phyloP scores from a whole-genome alignment of 2,329 filamentous ascomycete species.

The Botrytis cinerea region DNA sequence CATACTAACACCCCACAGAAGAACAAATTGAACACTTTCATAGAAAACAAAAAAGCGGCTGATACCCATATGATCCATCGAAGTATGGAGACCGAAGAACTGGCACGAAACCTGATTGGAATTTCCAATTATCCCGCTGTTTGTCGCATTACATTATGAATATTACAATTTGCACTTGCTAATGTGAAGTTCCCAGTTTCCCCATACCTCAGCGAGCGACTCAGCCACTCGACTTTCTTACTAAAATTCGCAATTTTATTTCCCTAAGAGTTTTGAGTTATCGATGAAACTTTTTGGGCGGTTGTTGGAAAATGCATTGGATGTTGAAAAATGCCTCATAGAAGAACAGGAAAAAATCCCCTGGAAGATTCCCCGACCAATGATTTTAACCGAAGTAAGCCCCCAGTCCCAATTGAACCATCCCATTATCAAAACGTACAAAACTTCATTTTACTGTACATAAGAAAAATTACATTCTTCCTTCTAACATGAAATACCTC shows the following conservation, averaged over 20 bases:
- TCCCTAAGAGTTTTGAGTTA: not conserved
- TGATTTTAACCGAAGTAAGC: constrained; percentile 5
- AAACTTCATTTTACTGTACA: not conserved
- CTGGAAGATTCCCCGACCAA: constrained; percentile 10
- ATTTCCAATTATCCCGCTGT: not conserved
- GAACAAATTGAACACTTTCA: not conserved
- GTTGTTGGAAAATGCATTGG: not conserved
- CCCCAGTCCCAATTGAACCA: not conserved
- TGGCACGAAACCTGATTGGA: not conserved
- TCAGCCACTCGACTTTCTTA: not conserved
- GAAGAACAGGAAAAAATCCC: not conserved
- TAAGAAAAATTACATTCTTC: too few relatives aligned
- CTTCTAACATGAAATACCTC: not conserved
- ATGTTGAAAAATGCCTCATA: constrained; percentile 9
- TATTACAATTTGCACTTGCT: not conserved
- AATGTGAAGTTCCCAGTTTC: not conserved
- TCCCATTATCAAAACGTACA: constrained; percentile 4
- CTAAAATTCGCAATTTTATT: not conserved
- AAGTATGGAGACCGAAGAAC: not conserved
- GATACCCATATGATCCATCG: not conserved
- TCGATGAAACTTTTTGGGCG: not conserved
- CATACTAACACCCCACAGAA: not conserved
- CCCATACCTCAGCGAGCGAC: not conserved
- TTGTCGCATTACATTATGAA: not conserved
- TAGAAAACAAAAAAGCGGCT: not conserved